Evolutionary conservation across 345 rosid genomes (phyloP), one percentile per base, ranked within the genome.

Genomic region (Syzygium grande): DNA sequence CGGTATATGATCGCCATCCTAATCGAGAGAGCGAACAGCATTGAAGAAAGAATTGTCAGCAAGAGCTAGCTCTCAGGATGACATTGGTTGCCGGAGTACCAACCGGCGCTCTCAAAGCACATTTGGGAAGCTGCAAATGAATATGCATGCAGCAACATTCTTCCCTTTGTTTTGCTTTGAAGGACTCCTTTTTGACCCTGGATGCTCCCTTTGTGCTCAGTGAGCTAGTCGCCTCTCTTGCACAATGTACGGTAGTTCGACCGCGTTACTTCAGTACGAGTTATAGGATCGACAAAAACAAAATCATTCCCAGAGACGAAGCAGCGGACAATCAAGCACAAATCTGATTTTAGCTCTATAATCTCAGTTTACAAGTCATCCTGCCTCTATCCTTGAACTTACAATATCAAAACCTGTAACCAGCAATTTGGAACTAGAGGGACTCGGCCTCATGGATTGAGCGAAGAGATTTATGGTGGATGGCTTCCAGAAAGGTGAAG

Each of bases 401-500:
- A 73, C 7, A 38, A 38, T 38, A 38, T 73, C 83, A 73, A 38
- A 73, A 73, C 83, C 83, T 2, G 63, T 12, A 86, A 87, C 16
- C 84, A 61, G 85, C 90, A 78, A 78, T 68, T 54, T 61, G 25
- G 68, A 85, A 59, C 54, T 63, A 49, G 25, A 77, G 63, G 51
- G 54, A 77, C 55, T 85, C 53, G 46, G 86, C 86, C 87, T 52
- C 30, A 56, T 78, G 27, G 78, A 34, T 87, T 55, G 52, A 79
- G 86, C 49, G 51, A 52, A 58, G 61, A 84, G 9, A 86, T 84
- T 89, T 84, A 91, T 51, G 92, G 88, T 16, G 88, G 87, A 68
- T 85, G 86, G 80, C 88, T 89, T 85, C 84, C 87, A 23, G 94
- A 91, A 88, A 92, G 79, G 90, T 90, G 91, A 49, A 89, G 86